phyloP scores from a whole-genome alignment of 495 filamentous ascomycete species.

The Xylaria scruposa region DNA sequence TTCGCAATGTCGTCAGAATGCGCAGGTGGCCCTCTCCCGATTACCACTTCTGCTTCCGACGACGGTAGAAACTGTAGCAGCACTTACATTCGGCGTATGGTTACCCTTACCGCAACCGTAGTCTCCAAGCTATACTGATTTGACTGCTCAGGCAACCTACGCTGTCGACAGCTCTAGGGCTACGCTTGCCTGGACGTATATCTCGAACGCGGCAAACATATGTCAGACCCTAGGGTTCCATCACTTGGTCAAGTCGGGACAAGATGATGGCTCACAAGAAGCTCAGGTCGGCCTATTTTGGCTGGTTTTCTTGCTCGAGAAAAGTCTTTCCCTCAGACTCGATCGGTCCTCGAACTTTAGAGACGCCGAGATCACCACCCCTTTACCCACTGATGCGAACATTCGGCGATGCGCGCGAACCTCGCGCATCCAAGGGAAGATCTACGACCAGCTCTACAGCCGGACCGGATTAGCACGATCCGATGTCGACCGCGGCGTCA shows the following conservation, averaged over 20 bases:
- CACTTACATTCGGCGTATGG: conserved; percentile 35
- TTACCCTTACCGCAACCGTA: neutral
- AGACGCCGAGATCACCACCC: conserved; percentile 38
- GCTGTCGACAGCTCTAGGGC: conserved; percentile 36
- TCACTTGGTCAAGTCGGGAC: conserved; percentile 8
- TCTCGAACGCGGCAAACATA: conserved; percentile 31
- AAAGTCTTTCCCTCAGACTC: conserved; percentile 35
- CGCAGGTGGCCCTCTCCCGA: conserved; percentile 27
- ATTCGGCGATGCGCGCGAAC: conserved; percentile 41
- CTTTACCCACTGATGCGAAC: conserved; percentile 26
- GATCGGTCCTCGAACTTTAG: conserved; percentile 34
- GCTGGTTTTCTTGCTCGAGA: conserved; percentile 35
- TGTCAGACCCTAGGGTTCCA: conserved; percentile 36
- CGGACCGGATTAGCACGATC: conserved; percentile 49
- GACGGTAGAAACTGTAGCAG: conserved; percentile 33
- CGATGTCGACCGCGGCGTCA: conserved; percentile 37
- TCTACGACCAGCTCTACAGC: conserved; percentile 56
- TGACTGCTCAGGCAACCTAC: conserved; percentile 42
- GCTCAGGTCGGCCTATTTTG: conserved; percentile 34
- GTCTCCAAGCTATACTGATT: neutral
- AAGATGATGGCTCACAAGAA: neutral
- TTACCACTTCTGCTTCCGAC: conserved; percentile 36
- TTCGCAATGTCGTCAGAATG: conserved; percentile 29
- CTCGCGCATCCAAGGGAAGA: conserved; percentile 54
- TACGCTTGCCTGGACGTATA: conserved; percentile 35